Conservation (phyloP, 2,329 filamentous ascomycete genomes). For the Aspergillus carbonarius region DNA sequence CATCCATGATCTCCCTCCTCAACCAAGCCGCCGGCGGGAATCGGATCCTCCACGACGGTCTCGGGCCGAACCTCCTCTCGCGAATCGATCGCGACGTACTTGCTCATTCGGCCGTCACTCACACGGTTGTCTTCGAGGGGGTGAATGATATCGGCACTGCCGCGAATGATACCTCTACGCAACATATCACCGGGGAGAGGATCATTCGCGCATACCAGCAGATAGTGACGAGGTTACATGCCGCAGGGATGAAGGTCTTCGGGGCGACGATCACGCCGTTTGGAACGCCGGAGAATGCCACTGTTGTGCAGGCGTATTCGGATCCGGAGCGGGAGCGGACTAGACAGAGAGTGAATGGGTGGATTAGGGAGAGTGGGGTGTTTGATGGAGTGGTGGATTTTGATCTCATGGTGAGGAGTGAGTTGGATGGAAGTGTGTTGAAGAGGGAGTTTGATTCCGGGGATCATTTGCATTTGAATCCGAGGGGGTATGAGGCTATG, state of each 20-base stretch:
- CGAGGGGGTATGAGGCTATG: slow-evolving; percentile 59
- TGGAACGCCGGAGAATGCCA: slow-evolving; percentile 35
- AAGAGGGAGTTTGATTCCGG: slow-evolving; percentile 57
- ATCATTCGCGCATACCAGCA: slow-evolving; percentile 60
- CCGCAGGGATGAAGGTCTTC: slow-evolving; percentile 57
- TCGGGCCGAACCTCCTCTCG: slow-evolving; percentile 61
- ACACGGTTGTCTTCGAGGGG: slow-evolving; percentile 66
- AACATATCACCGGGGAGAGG: slow-evolving; percentile 49
- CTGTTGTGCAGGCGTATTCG: slow-evolving; percentile 52
- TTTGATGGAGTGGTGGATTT: slow-evolving; percentile 67
- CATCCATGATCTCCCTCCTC: slow-evolving; percentile 57
- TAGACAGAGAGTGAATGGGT: slow-evolving; percentile 59
- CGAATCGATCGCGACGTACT: slow-evolving; percentile 66
- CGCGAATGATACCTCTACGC: slow-evolving; percentile 44
- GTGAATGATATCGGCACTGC: slow-evolving; percentile 67
- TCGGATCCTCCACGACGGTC: slow-evolving; percentile 59
- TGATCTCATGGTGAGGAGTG: slow-evolving; percentile 56
- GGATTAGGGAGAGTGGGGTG: slow-evolving; percentile 56
- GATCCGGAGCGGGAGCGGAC: slow-evolving; percentile 56
- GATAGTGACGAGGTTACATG: slow-evolving; percentile 56
- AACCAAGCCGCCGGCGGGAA: slow-evolving; percentile 72
- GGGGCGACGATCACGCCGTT: slow-evolving; percentile 69
- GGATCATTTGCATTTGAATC: slow-evolving; percentile 65
- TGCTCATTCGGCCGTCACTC: slow-evolving; percentile 56
- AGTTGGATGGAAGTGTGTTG: slow-evolving; percentile 50